Evolutionary conservation across 306 rosid genomes (phyloP), one percentile per base, ranked within the genome.

Genomic region (Prosopis cineraria): DNA sequence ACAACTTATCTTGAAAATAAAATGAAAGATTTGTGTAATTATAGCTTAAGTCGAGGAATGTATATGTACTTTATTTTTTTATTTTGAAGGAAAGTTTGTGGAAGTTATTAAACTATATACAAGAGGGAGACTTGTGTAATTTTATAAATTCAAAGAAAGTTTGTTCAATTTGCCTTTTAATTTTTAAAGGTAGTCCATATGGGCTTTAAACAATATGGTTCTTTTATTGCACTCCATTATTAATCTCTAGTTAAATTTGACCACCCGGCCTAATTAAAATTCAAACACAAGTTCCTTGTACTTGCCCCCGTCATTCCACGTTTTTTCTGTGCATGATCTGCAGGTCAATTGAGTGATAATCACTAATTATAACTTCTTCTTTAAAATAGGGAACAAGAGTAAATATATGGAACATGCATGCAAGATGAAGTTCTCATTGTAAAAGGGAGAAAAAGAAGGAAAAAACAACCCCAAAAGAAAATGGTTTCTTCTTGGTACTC

Each of bases 141-240:
- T 45, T 16, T 45, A 17, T 14, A 16, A 37, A 37, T 37, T 37
- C 40, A 37, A 3, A 37, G 3, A 45, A 16, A 45, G 20, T 45
- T 45, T 4, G 2, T 16, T 7, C 8, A 16, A 17, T 45, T 45
- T 5, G 16, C 52, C 4, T 14, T 45, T 45, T 45, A 0, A 45
- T 16, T 17, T 45, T 45, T 45, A 45, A 45, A 17, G 20, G 7
- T 14, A 19, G 24, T n/a, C 10, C 24, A 19, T 48, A 6, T 19
- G 20, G 7, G 7, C 10, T 17, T n/a, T 48, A 11, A n/a, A 50
- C 48, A 13, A 43, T 13, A 13, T 52, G 29, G 72, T 52, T 20
- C 34, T 79, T 83, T 2, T 16, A 19, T 37, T 70, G 19, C 48
- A 75, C 78, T 79, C 70, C 65, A 68, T 72, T 13, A 13, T 43